Base-by-base conservation (phyloP, 495 filamentous ascomycete species). In the Neurospora sublineolata region DNA sequence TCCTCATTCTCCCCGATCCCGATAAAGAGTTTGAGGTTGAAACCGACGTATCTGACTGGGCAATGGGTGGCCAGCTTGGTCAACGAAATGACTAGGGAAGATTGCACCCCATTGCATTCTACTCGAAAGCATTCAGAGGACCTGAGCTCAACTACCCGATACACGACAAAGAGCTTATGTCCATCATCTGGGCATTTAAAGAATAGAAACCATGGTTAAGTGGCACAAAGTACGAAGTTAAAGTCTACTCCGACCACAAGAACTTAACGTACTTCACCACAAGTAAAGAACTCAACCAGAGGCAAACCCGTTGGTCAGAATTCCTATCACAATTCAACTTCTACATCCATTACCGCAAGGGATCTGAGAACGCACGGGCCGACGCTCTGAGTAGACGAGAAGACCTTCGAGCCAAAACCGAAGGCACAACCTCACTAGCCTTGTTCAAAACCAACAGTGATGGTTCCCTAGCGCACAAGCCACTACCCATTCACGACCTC, bases 91-190 rank as follows among this genome's bases (percentile, higher is more conserved):
- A 70, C 0, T n/a, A 70, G 10, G 58, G 69, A 10, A 10, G 52
- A 7, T 44, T 73, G 0, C 23, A 60, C 9, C 68, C 60, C 0
- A 2, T 70, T 1, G 68, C 60, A 10, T 77, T 67, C 41, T 75
- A 68, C 27, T 77, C 70, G 0, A 71, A 75, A 30, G 73, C 60
- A 37, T 39, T 73, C n/a, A 52, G 30, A 1, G 38, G 10, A 23
- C 23, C 39, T 1, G 69, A 75, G 41, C 39, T 44, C 8, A 77
- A 79, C 60, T 79, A 79, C 68, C 7, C 33, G 3, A 78, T 76
- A 9, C 70, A 78, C 30, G 68, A 78, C 52, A 79, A 78, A 23
- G 68, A 72, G 37, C 40, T 72, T 3, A 40, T 74, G 20, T 33
- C 44, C 12, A 64, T 73, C 41, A 67, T 75, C 3, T 20, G 70